Percentiles rank a stretch among this genome's conserved stretches.
Conservation (phyloP, 768 basidiomycete species). For the Aureoboletus auriporus region DNA sequence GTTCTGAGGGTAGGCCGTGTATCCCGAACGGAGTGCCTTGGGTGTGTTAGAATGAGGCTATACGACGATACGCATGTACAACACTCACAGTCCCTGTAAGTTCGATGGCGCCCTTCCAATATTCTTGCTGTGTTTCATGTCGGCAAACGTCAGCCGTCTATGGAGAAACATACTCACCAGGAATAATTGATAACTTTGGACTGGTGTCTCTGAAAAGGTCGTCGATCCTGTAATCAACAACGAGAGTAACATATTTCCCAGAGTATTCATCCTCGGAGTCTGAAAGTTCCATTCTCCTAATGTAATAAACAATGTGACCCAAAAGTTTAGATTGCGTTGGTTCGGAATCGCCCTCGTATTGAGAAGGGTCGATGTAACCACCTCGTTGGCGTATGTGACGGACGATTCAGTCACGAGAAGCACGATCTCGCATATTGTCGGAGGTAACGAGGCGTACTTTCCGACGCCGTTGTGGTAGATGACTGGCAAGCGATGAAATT, state of each 20-base stretch:
- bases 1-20: background rate
- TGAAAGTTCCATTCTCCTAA: slow-evolving; percentile 1
- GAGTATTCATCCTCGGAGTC: background rate
- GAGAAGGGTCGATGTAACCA: background rate
- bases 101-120: background rate
- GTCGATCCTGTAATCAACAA: background rate
- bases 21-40: background rate
- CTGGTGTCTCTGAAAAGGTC: background rate
- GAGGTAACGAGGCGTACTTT: background rate
- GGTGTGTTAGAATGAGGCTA: no score
- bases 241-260: slow-evolving; percentile 4
- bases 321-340: slow-evolving; percentile 2
- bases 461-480: slow-evolving; percentile 3
- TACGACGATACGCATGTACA: no score
- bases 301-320: background rate
- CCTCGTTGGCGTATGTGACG: background rate
- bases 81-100: background rate
- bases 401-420: slow-evolving; percentile 1
- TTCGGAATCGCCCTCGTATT: background rate
- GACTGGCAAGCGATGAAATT: background rate
- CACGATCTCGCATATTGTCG: slow-evolving; percentile 5
- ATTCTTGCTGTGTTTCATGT: background rate
- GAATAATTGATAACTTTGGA: background rate
- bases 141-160: no score
- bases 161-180: background rate